Base-by-base conservation (phyloP, 495 filamentous ascomycete genomes). In the Xylaria venustula region DNA sequence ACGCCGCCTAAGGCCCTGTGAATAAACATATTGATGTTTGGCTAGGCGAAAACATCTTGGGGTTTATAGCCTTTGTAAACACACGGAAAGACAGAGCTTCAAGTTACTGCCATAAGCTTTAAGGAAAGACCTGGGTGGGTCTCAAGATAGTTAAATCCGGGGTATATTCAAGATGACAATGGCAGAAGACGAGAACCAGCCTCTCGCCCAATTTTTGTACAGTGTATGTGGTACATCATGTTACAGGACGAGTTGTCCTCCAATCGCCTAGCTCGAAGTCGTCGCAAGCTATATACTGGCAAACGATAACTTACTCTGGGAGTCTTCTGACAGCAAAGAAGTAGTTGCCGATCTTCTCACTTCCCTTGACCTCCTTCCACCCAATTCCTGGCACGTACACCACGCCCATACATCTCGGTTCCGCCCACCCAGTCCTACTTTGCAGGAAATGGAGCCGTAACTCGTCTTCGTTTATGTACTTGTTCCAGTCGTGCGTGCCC, bases 401-500 rank as follows among this genome's bases (percentile, higher is more conserved):
- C 25, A 93, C 90, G 0, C 94, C 94, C 89, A 93, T 83, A n/a
- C 80, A 82, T 67, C 69, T 80, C 65, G 75, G 77, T 61, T 71
- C 78, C 49, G 71, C 72, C 74, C 72, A 83, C 48, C 88, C 90
- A 69, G 61, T 82, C 32, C 67, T 65, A 74, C 72, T 77, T 41
- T 62, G 55, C 57, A 65, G 70, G 70, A 86, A 82, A 47, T 80
- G 91, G 2, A 62, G 79, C 64, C 85, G 76, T 70, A 98, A 58
- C 80, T 98, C 94, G 17, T 83, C 78, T 65, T 88, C 90, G 68
- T 96, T 95, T 25, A 98, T 85, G 71, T 98, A 98, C 72, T 97
- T 96, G 15, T 76, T 77, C 94, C 94, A 98, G 67, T 97, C 92
- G 72, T 98, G 94, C 53, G 94, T 97, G 0, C 94, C 94, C 54